Conservation (phyloP, 106 monocot species). For the Dactylorhiza incarnata region DNA sequence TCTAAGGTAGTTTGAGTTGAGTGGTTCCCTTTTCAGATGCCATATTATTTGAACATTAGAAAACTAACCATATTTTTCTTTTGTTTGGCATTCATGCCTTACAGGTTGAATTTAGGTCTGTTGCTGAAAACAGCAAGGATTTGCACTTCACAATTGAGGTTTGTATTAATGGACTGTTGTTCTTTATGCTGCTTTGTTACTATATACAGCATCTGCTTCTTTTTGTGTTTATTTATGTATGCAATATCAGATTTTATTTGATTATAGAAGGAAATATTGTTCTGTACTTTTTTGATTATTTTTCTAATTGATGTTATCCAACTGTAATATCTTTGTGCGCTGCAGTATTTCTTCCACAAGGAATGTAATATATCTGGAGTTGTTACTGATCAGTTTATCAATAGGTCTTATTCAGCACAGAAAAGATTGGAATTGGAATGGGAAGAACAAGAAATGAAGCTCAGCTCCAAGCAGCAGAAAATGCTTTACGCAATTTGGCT, state of each 20-base stretch:
- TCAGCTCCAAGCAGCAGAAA: constrained; percentile 74
- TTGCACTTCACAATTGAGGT: constrained; percentile 61
- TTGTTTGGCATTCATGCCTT: neutral
- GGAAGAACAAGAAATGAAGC: constrained; percentile 88
- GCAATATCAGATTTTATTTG: neutral
- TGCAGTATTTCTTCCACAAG: neutral
- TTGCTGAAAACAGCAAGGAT: constrained; percentile 43
- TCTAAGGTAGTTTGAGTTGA: constrained; percentile 10
- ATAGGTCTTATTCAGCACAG: constrained; percentile 57
- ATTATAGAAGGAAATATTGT: neutral
- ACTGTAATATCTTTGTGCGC: neutral
- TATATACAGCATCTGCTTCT: neutral
- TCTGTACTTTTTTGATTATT: neutral
- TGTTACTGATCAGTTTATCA: neutral
- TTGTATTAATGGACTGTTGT: constrained; percentile 1
- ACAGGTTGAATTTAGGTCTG: constrained; percentile 66
- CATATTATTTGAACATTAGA: neutral
- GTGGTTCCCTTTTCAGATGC: neutral
- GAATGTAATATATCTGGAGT: neutral
- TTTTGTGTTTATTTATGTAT: neutral
- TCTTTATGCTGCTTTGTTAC: neutral
- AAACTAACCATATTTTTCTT: neutral
- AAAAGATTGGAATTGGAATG: constrained; percentile 76
- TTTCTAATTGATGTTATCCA: neutral
- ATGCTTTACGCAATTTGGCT: constrained; percentile 62